Evolutionary conservation across 75 land plant species (phyloP).

Genomic region (Pinus taeda): DNA sequence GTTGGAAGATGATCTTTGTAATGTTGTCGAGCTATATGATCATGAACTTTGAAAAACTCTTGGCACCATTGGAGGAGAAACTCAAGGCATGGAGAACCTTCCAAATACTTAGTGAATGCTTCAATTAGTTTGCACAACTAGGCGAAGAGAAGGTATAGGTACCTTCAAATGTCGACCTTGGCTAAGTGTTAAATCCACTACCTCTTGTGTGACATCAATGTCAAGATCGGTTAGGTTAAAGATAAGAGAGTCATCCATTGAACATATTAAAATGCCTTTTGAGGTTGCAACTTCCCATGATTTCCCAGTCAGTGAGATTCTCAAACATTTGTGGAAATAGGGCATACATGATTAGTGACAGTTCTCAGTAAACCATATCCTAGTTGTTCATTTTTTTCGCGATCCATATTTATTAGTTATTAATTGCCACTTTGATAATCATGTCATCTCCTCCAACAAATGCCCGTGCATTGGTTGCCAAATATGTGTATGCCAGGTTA

Average conservation of each 20-base stretch:
- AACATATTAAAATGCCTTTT: conserved; percentile 83
- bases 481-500: too few species aligned
- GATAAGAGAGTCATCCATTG: conserved; percentile 79
- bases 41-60: too few species aligned
- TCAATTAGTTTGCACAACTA: too few species aligned
- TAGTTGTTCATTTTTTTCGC: conserved; percentile 48
- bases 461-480: too few species aligned
- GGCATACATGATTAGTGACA: conserved; percentile 59
- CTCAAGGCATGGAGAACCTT: too few species aligned
- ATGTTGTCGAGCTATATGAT: conserved; percentile 39
- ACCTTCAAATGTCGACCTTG: too few species aligned
- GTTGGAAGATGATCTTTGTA: conserved; percentile 65
- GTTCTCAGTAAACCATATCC: conserved; percentile 79
- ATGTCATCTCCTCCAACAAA: too few species aligned
- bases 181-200: not conserved
- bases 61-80: too few species aligned
- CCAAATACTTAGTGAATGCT: too few species aligned
- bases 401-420: not conserved
- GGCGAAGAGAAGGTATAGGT: too few species aligned
- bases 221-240: conserved; percentile 96
- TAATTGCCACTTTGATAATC: too few species aligned
- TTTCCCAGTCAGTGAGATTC: conserved; percentile 87
- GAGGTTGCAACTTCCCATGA: conserved; percentile 92
- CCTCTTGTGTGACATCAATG: conserved; percentile 95
- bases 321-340: conserved; percentile 80